Conservation (phyloP, 805 yeast genomes). For the Kazachstania psychrophila region DNA sequence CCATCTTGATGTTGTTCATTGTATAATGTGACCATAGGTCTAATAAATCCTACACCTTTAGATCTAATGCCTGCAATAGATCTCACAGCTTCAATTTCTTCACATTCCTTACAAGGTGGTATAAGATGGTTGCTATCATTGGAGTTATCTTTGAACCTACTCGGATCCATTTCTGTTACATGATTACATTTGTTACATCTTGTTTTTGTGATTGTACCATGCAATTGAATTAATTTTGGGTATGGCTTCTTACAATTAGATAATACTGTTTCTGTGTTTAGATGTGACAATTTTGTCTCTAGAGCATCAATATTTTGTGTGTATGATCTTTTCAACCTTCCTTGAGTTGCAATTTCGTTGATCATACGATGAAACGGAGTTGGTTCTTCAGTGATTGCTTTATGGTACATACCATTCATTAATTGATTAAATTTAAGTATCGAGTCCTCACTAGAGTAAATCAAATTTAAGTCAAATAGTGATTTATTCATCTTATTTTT, state of each 20-base stretch:
- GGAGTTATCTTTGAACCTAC: conserved; percentile 32
- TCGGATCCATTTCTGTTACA: conserved; percentile 44
- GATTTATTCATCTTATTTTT: conserved; percentile 47
- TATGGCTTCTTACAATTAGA: conserved; percentile 29
- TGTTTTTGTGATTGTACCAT: conserved; percentile 68
- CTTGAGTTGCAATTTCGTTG: conserved; percentile 48
- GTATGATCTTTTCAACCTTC: conserved; percentile 61
- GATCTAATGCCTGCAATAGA: conserved; percentile 53
- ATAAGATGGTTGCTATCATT: conserved; percentile 7
- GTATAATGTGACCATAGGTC: conserved; percentile 63
- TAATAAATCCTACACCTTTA: conserved; percentile 51
- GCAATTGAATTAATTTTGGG: conserved; percentile 68
- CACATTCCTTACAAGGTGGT: conserved; percentile 60
- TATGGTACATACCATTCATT: conserved; percentile 50
- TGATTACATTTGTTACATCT: conserved; percentile 70
- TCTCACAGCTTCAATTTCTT: conserved; percentile 48
- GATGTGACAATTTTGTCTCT: conserved; percentile 47
- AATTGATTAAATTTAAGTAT: conserved; percentile 63
- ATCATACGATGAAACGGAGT: conserved; percentile 68
- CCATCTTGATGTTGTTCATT: conserved; percentile 81
- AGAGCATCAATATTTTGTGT: conserved; percentile 85
- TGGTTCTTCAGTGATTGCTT: conserved; percentile 50
- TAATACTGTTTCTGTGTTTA: conserved; percentile 45
- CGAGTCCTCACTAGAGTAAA: conserved; percentile 55
- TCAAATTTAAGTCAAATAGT: conserved; percentile 62